Conservation (phyloP, 163 green algal species). For the Scenedesmus sp. region DNA sequence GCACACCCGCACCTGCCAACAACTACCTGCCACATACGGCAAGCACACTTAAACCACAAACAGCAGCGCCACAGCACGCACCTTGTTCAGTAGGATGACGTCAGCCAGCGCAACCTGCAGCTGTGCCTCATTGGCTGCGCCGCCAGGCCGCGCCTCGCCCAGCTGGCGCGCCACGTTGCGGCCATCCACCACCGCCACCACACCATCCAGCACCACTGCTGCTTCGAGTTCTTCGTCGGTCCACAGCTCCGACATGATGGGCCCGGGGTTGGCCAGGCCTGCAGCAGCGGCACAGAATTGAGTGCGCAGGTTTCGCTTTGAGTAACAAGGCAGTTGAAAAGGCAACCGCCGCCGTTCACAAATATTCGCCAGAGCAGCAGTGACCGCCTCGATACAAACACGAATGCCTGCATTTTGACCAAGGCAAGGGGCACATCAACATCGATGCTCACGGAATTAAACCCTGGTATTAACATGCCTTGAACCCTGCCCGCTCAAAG, state of each 20-base stretch:
- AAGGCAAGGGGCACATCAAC: too few relatives aligned
- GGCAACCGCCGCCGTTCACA: too few relatives aligned
- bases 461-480: too few relatives aligned
- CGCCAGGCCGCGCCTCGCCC: slow-evolving; percentile 53
- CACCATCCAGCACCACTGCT: slow-evolving; percentile 80
- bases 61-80: slow-evolving; percentile 40
- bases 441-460: too few relatives aligned
- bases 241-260: slow-evolving; percentile 86
- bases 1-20: too few relatives aligned
- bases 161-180: slow-evolving; percentile 83
- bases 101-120: slow-evolving; percentile 88
- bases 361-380: too few relatives aligned
- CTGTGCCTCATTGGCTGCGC: slow-evolving; percentile 84
- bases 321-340: too few relatives aligned
- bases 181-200: slow-evolving; percentile 92
- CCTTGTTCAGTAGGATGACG: slow-evolving; percentile 92
- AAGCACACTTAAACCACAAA: background rate
- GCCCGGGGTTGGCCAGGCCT: slow-evolving; percentile 90
- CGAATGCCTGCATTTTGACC: too few relatives aligned
- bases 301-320: too few relatives aligned
- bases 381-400: too few relatives aligned
- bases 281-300: background rate
- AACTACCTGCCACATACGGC: too few relatives aligned
- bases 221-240: slow-evolving; percentile 88
- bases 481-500: too few relatives aligned